Percentiles rank a stretch among this genome's conserved stretches.
Evolutionary conservation across 805 yeast genomes (phyloP).

Genomic region (Barnettozyma siamensis): DNA sequence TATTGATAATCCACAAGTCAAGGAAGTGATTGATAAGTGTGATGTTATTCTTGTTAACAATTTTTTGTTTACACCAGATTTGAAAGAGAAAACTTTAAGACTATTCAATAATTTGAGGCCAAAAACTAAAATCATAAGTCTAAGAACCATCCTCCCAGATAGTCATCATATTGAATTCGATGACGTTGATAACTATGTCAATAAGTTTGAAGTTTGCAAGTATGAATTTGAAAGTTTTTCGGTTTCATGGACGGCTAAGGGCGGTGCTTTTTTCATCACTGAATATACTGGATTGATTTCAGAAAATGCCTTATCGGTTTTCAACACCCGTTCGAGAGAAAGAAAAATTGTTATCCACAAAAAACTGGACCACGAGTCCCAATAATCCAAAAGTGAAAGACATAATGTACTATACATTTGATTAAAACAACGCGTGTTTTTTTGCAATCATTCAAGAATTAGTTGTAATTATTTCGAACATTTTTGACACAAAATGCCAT

Average conservation of each 20-base stretch:
- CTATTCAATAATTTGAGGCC: constrained; percentile 58
- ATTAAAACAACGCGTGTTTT: too few relatives aligned
- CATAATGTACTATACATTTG: too few relatives aligned
- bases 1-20: constrained; percentile 55
- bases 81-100: constrained; percentile 62
- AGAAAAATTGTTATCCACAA: constrained; percentile 11
- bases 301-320: constrained; percentile 28
- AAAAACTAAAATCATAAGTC: constrained; percentile 74
- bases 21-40: constrained; percentile 47
- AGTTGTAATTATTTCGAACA: too few relatives aligned
- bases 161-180: constrained; percentile 56
- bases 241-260: constrained; percentile 84
- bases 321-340: constrained; percentile 22
- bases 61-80: constrained; percentile 71
- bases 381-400: too few relatives aligned
- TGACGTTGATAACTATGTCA: constrained; percentile 51
- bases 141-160: constrained; percentile 74
- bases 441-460: too few relatives aligned
- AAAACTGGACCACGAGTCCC: not conserved
- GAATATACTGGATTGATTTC: constrained; percentile 22
- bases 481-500: too few relatives aligned
- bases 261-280: constrained; percentile 75
- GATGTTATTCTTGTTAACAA: constrained; percentile 78
- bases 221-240: constrained; percentile 60
- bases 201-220: constrained; percentile 56